These are phyloP conservation scores for Erodium chrysanthum DNA, from an alignment of 441 rosid species.

Conservation along the genomic window DNA sequence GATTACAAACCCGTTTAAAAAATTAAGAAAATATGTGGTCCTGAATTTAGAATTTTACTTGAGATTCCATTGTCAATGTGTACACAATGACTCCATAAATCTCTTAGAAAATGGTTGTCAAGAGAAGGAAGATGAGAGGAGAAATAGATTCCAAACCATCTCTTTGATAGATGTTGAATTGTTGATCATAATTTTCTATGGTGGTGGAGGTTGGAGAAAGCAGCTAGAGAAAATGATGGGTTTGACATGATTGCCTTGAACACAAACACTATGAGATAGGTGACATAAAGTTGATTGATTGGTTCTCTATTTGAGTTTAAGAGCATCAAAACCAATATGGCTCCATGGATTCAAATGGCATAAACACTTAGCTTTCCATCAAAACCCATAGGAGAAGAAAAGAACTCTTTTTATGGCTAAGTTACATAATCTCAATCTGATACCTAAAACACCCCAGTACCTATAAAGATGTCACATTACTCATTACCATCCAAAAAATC, in stretches of 20 bases:
- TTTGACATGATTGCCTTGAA: neutral
- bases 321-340: neutral
- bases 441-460: neutral
- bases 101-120: too few species aligned
- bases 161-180: neutral
- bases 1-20: too few species aligned
- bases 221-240: neutral
- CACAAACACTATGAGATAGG: neutral
- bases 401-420: neutral
- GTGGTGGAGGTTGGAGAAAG: neutral
- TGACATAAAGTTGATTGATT: neutral
- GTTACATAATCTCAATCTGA: neutral
- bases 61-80: too few species aligned
- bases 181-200: neutral
- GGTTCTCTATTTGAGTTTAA: neutral
- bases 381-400: neutral
- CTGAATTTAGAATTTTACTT: too few species aligned
- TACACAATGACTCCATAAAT: neutral
- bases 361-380: neutral
- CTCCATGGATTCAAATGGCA: neutral
- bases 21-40: too few species aligned
- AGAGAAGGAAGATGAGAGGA: neutral
- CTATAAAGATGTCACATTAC: too few species aligned
- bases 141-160: neutral
- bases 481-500: neutral